A percentile compares a stretch with the other conserved stretches of the same genome.
phyloP scores from a whole-genome alignment of 495 filamentous ascomycete genomes.

The Neurospora intermedia region DNA sequence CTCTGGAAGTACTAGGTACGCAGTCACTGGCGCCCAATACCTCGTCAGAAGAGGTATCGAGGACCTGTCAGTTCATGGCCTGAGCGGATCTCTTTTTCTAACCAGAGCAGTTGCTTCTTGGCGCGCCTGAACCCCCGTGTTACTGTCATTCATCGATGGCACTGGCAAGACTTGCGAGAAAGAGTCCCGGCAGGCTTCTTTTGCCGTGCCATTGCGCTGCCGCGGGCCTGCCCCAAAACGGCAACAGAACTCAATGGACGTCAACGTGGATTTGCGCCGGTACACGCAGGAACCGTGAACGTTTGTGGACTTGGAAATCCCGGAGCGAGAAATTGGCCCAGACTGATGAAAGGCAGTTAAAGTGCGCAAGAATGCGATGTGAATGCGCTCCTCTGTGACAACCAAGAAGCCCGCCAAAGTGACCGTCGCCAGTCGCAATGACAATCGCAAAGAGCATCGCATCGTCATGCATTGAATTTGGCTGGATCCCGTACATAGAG shows the following conservation, averaged over 20 bases:
- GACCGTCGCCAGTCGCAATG: not conserved
- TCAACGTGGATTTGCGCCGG: not conserved
- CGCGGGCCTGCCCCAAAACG: not conserved
- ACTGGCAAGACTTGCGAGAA: not conserved
- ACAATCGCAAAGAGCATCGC: not conserved
- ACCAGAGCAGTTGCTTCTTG: not conserved
- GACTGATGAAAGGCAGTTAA: not conserved
- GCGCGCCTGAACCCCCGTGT: not conserved
- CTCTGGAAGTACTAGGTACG: not conserved
- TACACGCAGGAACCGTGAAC: not conserved
- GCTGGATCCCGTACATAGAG: not conserved
- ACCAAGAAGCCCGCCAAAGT: not conserved
- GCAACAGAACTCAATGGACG: not conserved
- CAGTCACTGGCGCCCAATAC: not conserved
- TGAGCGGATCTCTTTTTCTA: not conserved
- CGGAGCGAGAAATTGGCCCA: not conserved
- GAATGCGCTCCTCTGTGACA: not conserved
- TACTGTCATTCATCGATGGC: not conserved
- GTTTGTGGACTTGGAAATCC: not conserved
- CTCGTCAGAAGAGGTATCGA: not conserved
- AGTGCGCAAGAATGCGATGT: not conserved
- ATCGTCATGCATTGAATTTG: not conserved
- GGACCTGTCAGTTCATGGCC: not conserved
- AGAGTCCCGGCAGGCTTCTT: not conserved
- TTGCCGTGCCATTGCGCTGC: not conserved